Conservation (phyloP, 2,329 filamentous ascomycete species). For the Aspergillus sp. region DNA sequence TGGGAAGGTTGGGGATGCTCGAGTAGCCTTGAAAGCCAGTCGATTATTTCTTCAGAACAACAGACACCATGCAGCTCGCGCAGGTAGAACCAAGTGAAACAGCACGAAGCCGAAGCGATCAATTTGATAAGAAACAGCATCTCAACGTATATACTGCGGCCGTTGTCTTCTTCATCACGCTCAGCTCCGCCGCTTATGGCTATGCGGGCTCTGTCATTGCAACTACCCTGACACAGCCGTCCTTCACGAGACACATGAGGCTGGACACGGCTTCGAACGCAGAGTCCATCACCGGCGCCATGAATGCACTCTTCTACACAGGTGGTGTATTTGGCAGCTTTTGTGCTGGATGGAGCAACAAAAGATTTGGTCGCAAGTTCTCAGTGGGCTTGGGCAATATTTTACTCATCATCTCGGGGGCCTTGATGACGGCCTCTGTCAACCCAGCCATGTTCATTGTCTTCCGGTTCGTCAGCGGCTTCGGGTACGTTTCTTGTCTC, state of each 20-base stretch:
- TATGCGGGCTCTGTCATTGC: not conserved
- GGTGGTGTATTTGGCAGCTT: not conserved
- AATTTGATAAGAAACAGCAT: not conserved
- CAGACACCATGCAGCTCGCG: too few species aligned
- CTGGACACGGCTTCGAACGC: not conserved
- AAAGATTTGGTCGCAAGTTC: not conserved
- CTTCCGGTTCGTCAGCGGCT: not conserved
- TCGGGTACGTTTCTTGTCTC: not conserved
- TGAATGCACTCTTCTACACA: not conserved
- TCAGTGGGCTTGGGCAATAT: not conserved
- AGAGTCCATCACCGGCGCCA: not conserved
- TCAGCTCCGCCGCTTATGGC: not conserved
- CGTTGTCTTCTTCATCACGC: not conserved
- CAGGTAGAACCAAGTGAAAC: too few species aligned
- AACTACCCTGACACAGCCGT: not conserved
- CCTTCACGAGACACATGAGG: not conserved
- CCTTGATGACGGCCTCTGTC: not conserved
- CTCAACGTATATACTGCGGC: not conserved
- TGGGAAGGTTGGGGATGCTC: too few species aligned
- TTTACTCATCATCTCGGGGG: not conserved
- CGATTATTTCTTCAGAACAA: too few species aligned
- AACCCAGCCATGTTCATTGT: slow-evolving; percentile 1
- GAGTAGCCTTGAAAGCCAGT: too few species aligned
- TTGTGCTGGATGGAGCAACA: not conserved
- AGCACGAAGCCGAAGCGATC: too few species aligned